Percentiles rank a stretch among this genome's conserved stretches.
Evolutionary conservation across 2,329 filamentous ascomycete genomes (phyloP).

Genomic region (Graphilbum fragrans): DNA sequence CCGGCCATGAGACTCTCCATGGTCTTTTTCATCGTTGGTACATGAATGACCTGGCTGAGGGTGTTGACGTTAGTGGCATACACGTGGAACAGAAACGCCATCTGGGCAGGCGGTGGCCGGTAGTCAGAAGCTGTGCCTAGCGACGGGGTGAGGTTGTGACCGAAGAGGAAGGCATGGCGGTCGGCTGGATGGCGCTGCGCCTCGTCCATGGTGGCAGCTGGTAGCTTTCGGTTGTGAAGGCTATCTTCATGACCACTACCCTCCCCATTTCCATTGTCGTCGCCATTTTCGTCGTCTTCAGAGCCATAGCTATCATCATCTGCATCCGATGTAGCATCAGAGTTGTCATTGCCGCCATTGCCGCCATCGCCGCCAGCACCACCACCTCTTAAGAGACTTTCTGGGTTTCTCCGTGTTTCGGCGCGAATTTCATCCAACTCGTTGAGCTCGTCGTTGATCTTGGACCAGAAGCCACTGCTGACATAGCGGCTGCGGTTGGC

Average conservation of each 20-base stretch:
- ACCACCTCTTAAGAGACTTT: no score
- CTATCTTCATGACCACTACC: no score
- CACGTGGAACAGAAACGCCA: conserved; percentile 37
- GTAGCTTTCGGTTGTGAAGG: no score
- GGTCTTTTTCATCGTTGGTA: conserved; percentile 27
- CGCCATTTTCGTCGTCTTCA: no score
- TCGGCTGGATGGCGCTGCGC: conserved; percentile 22
- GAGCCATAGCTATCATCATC: no score
- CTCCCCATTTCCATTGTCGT: conserved; percentile 12
- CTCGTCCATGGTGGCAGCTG: neutral
- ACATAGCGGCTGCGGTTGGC: conserved; percentile 32
- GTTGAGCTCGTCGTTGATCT: conserved; percentile 41
- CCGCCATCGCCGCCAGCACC: no score
- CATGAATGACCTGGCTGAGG: conserved; percentile 30
- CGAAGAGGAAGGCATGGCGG: conserved; percentile 39
- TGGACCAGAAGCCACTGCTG: conserved; percentile 41
- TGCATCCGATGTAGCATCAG: no score
- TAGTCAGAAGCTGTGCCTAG: conserved; percentile 21
- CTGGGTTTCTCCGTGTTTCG: conserved; percentile 21
- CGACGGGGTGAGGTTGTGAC: conserved; percentile 24
- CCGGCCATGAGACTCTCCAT: conserved; percentile 14
- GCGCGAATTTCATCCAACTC: conserved; percentile 22
- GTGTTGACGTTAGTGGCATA: conserved; percentile 39
- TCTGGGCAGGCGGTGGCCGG: conserved; percentile 39
- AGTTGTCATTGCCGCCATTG: no score